Evolutionary conservation across 73 alveolate species (phyloP).

Genomic region (Paramecium tetraurelia): DNA sequence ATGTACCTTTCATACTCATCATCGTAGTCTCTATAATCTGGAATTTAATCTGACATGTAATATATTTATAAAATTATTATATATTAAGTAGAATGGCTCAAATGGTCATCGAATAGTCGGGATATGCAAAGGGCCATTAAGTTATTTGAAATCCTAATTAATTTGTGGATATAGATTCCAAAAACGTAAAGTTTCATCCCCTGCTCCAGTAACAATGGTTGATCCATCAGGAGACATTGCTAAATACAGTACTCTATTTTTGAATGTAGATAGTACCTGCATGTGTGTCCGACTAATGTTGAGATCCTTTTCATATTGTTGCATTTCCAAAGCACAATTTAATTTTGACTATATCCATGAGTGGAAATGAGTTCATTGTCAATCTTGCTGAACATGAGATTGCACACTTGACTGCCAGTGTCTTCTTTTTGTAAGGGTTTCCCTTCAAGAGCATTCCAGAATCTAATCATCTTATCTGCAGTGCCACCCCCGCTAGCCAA

Average conservation of each 20-base stretch:
- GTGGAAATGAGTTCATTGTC: conserved; percentile 96
- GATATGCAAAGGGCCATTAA: neutral
- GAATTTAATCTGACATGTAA: neutral
- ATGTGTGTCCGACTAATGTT: conserved; percentile 83
- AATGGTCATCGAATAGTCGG: neutral
- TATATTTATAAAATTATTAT: neutral
- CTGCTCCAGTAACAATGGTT: conserved; percentile 84
- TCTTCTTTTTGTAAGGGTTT: conserved; percentile 78
- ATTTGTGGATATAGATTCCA: conserved; percentile 73
- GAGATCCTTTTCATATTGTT: conserved; percentile 92
- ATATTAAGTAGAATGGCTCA: neutral
- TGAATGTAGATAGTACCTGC: neutral
- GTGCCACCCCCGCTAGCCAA: conserved; percentile 99
- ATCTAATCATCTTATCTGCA: conserved; percentile 97
- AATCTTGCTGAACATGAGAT: conserved; percentile 92
- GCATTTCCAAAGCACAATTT: conserved; percentile 93
- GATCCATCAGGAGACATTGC: conserved; percentile 88
- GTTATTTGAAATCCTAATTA: neutral
- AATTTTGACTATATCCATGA: conserved; percentile 98
- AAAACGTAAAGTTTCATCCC: conserved; percentile 82
- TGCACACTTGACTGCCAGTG: conserved; percentile 98
- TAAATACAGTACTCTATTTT: conserved; percentile 43
- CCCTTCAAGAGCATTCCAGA: conserved; percentile 96
- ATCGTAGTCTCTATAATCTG: neutral
- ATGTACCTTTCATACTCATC: neutral